phyloP scores from a whole-genome alignment of 2,329 filamentous ascomycete species.

The Colletotrichum sp. region DNA sequence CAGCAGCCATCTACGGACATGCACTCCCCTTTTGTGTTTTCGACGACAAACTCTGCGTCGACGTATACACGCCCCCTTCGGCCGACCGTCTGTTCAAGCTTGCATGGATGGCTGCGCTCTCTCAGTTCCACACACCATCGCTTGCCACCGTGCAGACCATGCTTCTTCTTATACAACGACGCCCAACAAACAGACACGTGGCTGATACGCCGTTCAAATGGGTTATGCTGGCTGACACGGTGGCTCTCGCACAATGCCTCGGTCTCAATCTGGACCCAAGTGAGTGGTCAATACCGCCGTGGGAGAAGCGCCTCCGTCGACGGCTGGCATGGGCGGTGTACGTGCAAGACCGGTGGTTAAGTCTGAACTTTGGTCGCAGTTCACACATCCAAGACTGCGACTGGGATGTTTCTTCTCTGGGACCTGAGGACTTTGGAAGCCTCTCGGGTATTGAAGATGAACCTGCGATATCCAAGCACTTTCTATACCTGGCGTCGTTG shows the following conservation, averaged over 20 bases:
- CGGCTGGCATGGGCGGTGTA: slow-evolving; percentile 5
- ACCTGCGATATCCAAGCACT: not conserved
- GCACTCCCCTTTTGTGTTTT: slow-evolving; percentile 5
- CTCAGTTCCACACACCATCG: slow-evolving; percentile 1
- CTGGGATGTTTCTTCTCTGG: not conserved
- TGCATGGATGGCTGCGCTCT: slow-evolving; percentile 1
- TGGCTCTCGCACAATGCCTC: not conserved
- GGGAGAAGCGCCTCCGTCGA: slow-evolving; percentile 6
- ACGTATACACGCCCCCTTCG: not conserved
- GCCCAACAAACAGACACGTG: slow-evolving; percentile 10
- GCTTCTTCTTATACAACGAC: slow-evolving; percentile 10
- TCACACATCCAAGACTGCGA: slow-evolving; percentile 10
- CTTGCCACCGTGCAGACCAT: slow-evolving; percentile 5
- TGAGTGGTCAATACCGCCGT: not conserved
- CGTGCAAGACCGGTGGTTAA: slow-evolving; percentile 9
- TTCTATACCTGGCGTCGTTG: not conserved
- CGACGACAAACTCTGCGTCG: slow-evolving; percentile 6
- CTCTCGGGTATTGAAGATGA: not conserved
- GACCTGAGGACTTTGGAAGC: not conserved
- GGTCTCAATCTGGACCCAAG: slow-evolving; percentile 5
- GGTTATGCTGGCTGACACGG: slow-evolving; percentile 13
- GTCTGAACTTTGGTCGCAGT: slow-evolving; percentile 2
- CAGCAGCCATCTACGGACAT: slow-evolving; percentile 5
- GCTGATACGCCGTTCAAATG: slow-evolving; percentile 17
- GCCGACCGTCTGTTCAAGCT: slow-evolving; percentile 6